Evolutionary conservation across 805 yeast species (phyloP).

Genomic region (Yarrowia sp.): DNA sequence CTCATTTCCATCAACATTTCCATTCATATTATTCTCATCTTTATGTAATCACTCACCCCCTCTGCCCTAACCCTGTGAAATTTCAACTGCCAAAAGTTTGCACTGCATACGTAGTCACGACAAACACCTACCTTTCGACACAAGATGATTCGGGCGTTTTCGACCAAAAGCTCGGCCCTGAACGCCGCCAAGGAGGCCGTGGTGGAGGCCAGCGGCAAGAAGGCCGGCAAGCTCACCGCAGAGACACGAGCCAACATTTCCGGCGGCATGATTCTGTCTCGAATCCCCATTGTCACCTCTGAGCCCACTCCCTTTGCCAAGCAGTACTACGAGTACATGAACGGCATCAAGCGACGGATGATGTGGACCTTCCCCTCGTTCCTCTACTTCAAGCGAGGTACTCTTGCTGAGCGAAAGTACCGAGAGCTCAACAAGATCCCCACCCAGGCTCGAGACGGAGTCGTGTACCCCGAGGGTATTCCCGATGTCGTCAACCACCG

Average conservation of each 20-base stretch:
- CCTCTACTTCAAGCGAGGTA: conserved; percentile 88
- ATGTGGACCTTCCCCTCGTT: conserved; percentile 98
- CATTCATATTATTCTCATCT: too few relatives aligned
- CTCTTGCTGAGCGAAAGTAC: conserved; percentile 83
- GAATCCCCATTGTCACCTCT: conserved; percentile 85
- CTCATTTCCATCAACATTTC: too few relatives aligned
- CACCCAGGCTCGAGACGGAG: conserved; percentile 71
- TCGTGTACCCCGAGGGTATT: conserved; percentile 79
- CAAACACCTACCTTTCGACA: background rate
- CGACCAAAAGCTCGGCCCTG: conserved; percentile 34
- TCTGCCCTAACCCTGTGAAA: conserved; percentile 30
- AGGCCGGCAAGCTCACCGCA: conserved; percentile 32
- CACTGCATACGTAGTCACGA: conserved; percentile 10
- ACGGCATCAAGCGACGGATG: conserved; percentile 82
- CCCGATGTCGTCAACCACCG: conserved; percentile 89
- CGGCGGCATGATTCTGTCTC: conserved; percentile 65
- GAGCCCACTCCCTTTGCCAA: conserved; percentile 74
- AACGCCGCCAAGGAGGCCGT: conserved; percentile 31
- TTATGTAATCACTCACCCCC: too few relatives aligned
- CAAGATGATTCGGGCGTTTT: conserved; percentile 34
- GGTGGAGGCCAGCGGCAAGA: conserved; percentile 12
- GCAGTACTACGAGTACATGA: conserved; percentile 81
- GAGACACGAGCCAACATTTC: conserved; percentile 42
- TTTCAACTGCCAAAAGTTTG: conserved; percentile 24
- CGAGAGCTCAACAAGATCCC: conserved; percentile 79